Evolutionary conservation across 371 early-diverging fungal genomes (phyloP).

Genomic region (Dichotomocladium elegans): DNA sequence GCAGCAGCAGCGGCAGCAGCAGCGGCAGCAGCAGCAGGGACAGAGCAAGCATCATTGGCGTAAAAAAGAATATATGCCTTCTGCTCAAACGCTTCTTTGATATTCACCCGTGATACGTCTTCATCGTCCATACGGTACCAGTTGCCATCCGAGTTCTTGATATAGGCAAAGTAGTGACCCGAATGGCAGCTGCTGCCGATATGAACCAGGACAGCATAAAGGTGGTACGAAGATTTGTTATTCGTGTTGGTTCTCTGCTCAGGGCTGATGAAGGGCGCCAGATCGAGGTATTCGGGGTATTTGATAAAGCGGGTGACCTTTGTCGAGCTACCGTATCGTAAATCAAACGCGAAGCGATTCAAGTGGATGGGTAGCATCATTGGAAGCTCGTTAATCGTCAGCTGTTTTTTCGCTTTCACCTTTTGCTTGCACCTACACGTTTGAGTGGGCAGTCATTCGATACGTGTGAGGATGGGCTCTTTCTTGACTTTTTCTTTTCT

Average conservation of each 20-base stretch:
- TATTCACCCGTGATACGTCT: slow-evolving; percentile 32
- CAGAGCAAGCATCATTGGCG: slow-evolving; percentile 10
- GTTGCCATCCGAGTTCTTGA: slow-evolving; percentile 63
- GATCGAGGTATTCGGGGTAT: slow-evolving; percentile 48
- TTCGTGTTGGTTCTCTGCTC: slow-evolving; percentile 15
- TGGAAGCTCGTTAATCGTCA: slow-evolving; percentile 66
- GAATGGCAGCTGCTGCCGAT: slow-evolving; percentile 65
- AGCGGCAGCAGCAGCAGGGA: not conserved
- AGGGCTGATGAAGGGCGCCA: slow-evolving; percentile 46
- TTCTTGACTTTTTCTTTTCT: not conserved
- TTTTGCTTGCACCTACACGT: slow-evolving; percentile 55
- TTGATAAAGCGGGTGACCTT: slow-evolving; percentile 62
- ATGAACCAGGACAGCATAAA: slow-evolving; percentile 81
- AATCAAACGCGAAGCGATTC: slow-evolving; percentile 57
- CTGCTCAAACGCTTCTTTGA: slow-evolving; percentile 62
- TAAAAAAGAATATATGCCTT: slow-evolving; percentile 90
- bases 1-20: too few species aligned
- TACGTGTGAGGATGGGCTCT: too few species aligned
- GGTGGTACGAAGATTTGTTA: slow-evolving; percentile 39
- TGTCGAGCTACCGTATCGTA: slow-evolving; percentile 39
- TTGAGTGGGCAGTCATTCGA: not conserved
- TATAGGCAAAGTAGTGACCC: slow-evolving; percentile 77
- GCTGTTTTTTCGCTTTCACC: slow-evolving; percentile 73
- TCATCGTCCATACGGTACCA: slow-evolving; percentile 86
- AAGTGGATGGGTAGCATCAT: slow-evolving; percentile 53